Base-by-base conservation (phyloP, 1,284 basidiomycete genomes). In the Coniferiporia sulphurascens region DNA sequence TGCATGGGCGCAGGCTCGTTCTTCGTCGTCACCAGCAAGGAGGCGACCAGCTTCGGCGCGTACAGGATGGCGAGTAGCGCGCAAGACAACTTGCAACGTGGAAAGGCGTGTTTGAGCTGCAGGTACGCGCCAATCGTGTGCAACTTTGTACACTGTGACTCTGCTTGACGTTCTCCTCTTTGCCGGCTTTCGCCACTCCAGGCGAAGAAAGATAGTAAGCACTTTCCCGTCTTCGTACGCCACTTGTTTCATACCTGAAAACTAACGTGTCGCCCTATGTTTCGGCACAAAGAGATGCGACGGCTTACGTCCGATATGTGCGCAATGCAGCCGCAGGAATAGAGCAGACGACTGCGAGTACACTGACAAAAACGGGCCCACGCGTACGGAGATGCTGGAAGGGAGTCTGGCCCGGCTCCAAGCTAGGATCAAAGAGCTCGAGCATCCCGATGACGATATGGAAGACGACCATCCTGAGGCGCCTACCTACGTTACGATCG, bases 341-440 rank as follows among this genome's bases (percentile, higher is more conserved):
- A 70, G 71, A 34, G 67, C 74, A 6, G 71, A 71, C 0, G 77
- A 76, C 46, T 77, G 76, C 62, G 74, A 78, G 65, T 78, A 77
- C 58, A 69, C 69, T 0, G 73, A 76, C 46, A 27, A 27, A 27
- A 68, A 67, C 13, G 68, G 67, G 13, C 69, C 66, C n/a, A 64
- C 74, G 0, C 69, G 74, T 10, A 74, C 70, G 1, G 59, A 76
- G 58, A 66, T 67, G 4, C 58, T 77, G 34, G 75, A 77, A 64
- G 73, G 75, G 4, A 72, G 72, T 7, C 66, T 78, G 27, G 64
- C 67, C 0, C 69, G 69, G 12, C 64, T 78, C 32, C 69, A 69
- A 59, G 65, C 70, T n/a, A 69, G 75, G 34, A 64, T 78, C 4
- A 66, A 69, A 6, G 73, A 78, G 32, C 64, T 78, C n/a, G 76